Conservation (phyloP, 2,329 filamentous ascomycete genomes). For the Botryotinia globosa region DNA sequence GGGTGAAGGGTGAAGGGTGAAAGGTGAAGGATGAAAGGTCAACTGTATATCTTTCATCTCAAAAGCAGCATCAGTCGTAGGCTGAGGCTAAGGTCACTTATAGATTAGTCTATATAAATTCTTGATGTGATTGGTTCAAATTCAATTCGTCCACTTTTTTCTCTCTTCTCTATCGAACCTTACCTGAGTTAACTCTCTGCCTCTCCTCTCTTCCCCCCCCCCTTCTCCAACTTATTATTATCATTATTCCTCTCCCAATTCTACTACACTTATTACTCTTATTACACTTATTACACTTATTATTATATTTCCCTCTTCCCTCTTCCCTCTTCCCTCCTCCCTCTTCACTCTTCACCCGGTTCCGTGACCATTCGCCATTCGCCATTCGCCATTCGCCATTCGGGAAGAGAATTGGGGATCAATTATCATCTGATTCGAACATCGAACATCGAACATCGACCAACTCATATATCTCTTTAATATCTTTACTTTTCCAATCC, state of each 20-base stretch:
- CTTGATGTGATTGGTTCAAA: background rate
- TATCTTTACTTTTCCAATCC: background rate
- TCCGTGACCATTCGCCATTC: background rate
- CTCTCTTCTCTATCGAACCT: background rate
- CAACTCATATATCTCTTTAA: background rate
- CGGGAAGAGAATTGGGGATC: background rate
- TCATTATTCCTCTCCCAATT: background rate
- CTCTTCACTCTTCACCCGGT: background rate
- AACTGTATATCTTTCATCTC: too few species aligned
- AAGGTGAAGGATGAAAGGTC: too few species aligned
- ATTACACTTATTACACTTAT: too few species aligned
- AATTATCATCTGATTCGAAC: slow-evolving; percentile 2
- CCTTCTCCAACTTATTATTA: background rate
- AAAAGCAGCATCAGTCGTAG: background rate
- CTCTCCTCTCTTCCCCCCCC: background rate
- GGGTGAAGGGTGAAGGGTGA: background rate
- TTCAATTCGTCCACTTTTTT: background rate
- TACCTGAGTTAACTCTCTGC: background rate
- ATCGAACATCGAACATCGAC: too few species aligned
- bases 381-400: too few species aligned
- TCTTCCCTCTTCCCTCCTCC: background rate
- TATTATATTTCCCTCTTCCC: background rate
- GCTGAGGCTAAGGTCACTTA: background rate
- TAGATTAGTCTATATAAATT: background rate
- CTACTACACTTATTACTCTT: background rate